A percentile compares a stretch with the other conserved stretches of the same genome.
Evolutionary conservation across 345 rosid genomes (phyloP).

Genomic region (Pelargonium nanum): DNA sequence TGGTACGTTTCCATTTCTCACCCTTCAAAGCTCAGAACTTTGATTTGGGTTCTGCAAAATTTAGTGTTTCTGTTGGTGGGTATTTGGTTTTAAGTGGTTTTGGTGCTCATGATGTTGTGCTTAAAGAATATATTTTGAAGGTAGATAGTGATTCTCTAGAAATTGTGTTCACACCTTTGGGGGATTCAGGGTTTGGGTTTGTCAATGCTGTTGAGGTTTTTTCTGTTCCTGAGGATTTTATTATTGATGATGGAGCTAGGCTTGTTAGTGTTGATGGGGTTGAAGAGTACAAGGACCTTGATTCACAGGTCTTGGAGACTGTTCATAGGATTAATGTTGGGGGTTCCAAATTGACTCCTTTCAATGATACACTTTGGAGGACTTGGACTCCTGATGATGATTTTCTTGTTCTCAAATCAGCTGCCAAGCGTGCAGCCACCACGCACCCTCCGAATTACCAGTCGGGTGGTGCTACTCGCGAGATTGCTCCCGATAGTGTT

Average conservation of each 20-base stretch:
- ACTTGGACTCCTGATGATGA: constrained; percentile 83
- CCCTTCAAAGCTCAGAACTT: constrained; percentile 49
- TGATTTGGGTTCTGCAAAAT: constrained; percentile 40
- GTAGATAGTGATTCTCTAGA: constrained; percentile 31
- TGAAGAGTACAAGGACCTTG: constrained; percentile 41
- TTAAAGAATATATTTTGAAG: constrained; percentile 49
- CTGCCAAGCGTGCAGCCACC: constrained; percentile 51
- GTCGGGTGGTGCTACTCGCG: constrained; percentile 52
- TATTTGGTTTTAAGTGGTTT: constrained; percentile 35
- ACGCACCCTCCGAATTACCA: constrained; percentile 58
- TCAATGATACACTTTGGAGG: constrained; percentile 91
- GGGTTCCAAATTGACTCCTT: constrained; percentile 66
- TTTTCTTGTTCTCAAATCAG: constrained; percentile 44
- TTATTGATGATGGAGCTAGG: constrained; percentile 59
- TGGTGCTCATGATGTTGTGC: constrained; percentile 19
- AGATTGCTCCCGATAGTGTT: constrained; percentile 72
- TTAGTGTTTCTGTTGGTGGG: constrained; percentile 49
- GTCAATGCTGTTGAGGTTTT: constrained; percentile 72
- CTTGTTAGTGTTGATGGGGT: constrained; percentile 28
- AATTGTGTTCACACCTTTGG: constrained; percentile 35
- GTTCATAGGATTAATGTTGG: constrained; percentile 85
- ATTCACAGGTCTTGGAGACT: constrained; percentile 59
- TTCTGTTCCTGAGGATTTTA: constrained; percentile 55
- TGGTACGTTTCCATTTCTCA: constrained; percentile 89
- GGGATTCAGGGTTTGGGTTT: constrained; percentile 43